These are phyloP conservation scores for Pholiota conissans DNA, from an alignment of 768 basidiomycete species.

Conservation along the genomic window DNA sequence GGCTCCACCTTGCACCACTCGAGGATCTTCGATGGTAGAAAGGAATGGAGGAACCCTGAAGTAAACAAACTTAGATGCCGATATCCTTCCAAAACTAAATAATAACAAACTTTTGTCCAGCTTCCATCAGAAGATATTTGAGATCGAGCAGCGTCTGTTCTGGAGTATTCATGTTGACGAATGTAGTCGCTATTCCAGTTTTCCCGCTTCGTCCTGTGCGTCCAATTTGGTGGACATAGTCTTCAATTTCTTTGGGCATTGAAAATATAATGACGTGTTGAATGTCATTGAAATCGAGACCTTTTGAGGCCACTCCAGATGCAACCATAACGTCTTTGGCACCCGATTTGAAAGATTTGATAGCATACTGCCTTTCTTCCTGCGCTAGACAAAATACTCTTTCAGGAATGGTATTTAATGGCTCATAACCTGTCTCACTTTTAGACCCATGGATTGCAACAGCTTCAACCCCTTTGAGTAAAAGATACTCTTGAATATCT, in stretches of 20 bases:
- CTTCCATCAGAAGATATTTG: constrained; percentile 95
- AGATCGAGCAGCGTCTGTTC: constrained; percentile 96
- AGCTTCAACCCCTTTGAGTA: constrained; percentile 96
- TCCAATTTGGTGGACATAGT: constrained; percentile 99
- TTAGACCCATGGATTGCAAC: constrained; percentile 99
- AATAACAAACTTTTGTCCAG: constrained; percentile 84
- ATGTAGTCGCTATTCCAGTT: constrained; percentile 98
- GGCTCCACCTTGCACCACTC: constrained; percentile 72
- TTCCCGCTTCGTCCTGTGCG: constrained; percentile 97
- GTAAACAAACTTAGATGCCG: constrained; percentile 6
- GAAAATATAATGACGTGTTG: constrained; percentile 99
- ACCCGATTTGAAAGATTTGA: constrained; percentile 96
- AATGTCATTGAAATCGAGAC: constrained; percentile 97
- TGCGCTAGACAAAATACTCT: constrained; percentile 57
- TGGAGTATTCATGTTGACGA: constrained; percentile 96
- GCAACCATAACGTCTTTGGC: constrained; percentile 99
- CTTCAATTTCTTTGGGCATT: constrained; percentile 99
- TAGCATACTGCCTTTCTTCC: constrained; percentile 98
- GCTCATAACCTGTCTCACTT: constrained; percentile 47
- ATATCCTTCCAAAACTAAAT: neutral
- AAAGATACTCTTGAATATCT: constrained; percentile 98
- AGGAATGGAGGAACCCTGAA: constrained; percentile 92
- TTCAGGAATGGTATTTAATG: neutral
- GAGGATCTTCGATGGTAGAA: constrained; percentile 86
- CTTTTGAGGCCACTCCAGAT: constrained; percentile 96